Evolutionary conservation across 1,139 yeast genomes (phyloP).

Genomic region (Diutina neorugosa): DNA sequence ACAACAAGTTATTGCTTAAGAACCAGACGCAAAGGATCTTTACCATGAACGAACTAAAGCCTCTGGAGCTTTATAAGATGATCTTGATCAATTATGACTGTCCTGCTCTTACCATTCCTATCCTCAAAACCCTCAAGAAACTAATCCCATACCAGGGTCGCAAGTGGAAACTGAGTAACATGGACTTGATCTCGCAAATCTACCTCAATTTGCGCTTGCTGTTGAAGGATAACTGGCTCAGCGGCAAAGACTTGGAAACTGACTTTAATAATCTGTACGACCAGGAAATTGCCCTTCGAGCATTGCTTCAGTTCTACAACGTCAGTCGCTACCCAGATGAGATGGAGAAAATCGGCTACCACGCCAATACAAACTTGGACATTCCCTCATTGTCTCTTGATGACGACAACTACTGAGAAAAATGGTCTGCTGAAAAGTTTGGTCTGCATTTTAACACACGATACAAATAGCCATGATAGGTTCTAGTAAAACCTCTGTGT

Average conservation of each 20-base stretch:
- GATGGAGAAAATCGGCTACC: constrained; percentile 47
- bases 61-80: constrained; percentile 36
- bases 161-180: constrained; percentile 86
- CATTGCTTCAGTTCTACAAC: constrained; percentile 70
- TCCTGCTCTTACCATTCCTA: constrained; percentile 51
- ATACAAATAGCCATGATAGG: background rate
- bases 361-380: constrained; percentile 11
- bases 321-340: constrained; percentile 39
- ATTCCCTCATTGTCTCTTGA: background rate
- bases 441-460: background rate
- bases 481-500: background rate
- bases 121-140: constrained; percentile 62
- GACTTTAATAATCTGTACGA: constrained; percentile 72
- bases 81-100: constrained; percentile 44
- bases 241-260: constrained; percentile 68
- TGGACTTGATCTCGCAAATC: constrained; percentile 86
- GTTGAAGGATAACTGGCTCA: constrained; percentile 79
- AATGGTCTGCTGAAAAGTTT: background rate
- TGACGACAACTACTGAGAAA: background rate
- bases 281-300: constrained; percentile 77
- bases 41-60: constrained; percentile 42
- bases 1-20: constrained; percentile 33
- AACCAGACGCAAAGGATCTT: constrained; percentile 41
- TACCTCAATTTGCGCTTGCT: constrained; percentile 64
- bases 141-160: constrained; percentile 86